Percentiles rank a stretch among this genome's conserved stretches.
phyloP scores from a whole-genome alignment of 768 basidiomycete genomes.

The Naganishia vaughanmartiniae region DNA sequence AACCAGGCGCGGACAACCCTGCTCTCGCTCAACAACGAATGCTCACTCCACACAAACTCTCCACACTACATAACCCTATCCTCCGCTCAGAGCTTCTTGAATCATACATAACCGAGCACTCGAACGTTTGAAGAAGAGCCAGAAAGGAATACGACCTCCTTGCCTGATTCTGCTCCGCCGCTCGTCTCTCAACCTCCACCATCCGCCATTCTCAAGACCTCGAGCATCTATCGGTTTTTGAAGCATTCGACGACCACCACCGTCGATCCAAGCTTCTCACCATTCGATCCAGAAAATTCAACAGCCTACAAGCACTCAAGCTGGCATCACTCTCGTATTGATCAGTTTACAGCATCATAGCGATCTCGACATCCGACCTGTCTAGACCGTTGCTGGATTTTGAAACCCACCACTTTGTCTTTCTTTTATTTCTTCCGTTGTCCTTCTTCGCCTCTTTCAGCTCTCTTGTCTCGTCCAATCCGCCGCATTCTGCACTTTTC shows the following conservation, averaged over 20 bases:
- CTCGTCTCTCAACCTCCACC: background rate
- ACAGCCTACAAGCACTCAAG: conserved; percentile 12
- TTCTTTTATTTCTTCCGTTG: conserved; percentile 13
- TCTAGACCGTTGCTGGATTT: conserved; percentile 23
- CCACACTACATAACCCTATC: conserved; percentile 6
- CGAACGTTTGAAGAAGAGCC: conserved; percentile 15
- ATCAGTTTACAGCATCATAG: conserved; percentile 24
- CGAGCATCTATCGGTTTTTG: background rate
- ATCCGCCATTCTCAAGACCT: conserved; percentile 1
- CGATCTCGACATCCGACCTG: conserved; percentile 26
- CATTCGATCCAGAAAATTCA: background rate
- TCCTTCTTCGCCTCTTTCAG: conserved; percentile 8
- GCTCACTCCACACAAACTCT: background rate
- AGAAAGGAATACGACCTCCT: conserved; percentile 11
- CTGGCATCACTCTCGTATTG: conserved; percentile 14
- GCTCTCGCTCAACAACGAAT: conserved; percentile 5
- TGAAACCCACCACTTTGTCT: conserved; percentile 24
- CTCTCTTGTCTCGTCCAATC: background rate
- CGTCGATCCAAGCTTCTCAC: background rate
- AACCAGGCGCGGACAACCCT: background rate
- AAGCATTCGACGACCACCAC: conserved; percentile 17
- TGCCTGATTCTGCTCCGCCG: conserved; percentile 21
- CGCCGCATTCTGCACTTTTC: background rate
- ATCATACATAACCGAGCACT: background rate
- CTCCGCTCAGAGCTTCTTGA: background rate